phyloP scores from a whole-genome alignment of 169 alveolate genomes.

The Plasmodium coatneyi region DNA sequence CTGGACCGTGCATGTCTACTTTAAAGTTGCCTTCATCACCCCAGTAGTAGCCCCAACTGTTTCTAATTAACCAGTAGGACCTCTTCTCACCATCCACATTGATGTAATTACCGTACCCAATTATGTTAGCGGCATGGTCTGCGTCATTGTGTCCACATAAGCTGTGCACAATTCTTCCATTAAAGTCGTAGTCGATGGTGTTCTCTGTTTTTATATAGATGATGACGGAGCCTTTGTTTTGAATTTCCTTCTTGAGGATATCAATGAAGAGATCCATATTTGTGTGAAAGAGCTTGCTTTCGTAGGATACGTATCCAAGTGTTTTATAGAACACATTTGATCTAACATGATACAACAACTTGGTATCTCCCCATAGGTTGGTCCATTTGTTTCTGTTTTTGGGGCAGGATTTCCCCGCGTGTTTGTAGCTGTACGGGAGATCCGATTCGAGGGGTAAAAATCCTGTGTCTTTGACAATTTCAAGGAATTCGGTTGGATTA shows the following conservation, averaged over 20 bases:
- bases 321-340: background rate
- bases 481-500: constrained; percentile 40
- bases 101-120: constrained; percentile 76
- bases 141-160: constrained; percentile 67
- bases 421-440: constrained; percentile 15
- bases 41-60: constrained; percentile 67
- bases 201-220: constrained; percentile 58
- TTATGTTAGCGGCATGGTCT: constrained; percentile 75
- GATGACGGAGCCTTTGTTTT: constrained; percentile 78
- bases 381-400: background rate
- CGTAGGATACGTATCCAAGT: constrained; percentile 5
- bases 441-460: constrained; percentile 52
- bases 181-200: constrained; percentile 65
- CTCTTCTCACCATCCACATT: constrained; percentile 45
- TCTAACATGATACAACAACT: constrained; percentile 1
- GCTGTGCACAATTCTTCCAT: constrained; percentile 65
- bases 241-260: constrained; percentile 55
- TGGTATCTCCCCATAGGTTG: constrained; percentile 23
- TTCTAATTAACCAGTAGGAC: constrained; percentile 59
- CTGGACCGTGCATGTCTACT: constrained; percentile 62
- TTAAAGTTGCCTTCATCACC: constrained; percentile 59
- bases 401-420: constrained; percentile 24
- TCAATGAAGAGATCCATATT: constrained; percentile 40
- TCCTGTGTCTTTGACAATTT: constrained; percentile 14
- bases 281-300: background rate